Base-by-base conservation (phyloP, 345 rosid genomes). In the Cardamine chenopodiifolia region DNA sequence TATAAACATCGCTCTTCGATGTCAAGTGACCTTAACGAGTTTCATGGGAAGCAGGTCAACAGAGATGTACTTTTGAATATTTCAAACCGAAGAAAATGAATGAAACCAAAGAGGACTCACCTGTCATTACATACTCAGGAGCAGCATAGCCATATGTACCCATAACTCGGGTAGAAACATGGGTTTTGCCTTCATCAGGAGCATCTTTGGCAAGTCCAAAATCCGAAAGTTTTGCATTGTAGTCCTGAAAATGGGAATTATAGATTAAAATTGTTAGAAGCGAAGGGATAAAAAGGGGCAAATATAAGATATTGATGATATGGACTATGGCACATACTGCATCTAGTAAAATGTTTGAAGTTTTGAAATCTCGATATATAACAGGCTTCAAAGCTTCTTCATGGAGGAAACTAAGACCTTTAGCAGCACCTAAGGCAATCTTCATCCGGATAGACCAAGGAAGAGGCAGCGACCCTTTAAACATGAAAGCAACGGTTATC, bases 181-280 rank as follows among this genome's bases (percentile, higher is more conserved):
- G 99, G 18, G 99, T 94, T 81, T 94, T 90, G 54, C 91, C 98
- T 66, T 94, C 99, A 77, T 94, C 97, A 19, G 99, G 99, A 78
- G 92, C 99, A 77, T 94, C 97, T 82, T 94, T 94, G 14, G 99
- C 99, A 72, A 94, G 97, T 80, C 99, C 99, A 63, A 94, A 94
- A 73, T 94, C 99, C 5, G 97, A 94, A 45, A 92, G 92, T 83
- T 94, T 94, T 29, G 99, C 92, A 75, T 94, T 92, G 52, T 94
- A 94, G 45, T 94, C 99, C 99, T 94, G 79, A 59, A 70, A 82
- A 2, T 70, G 34, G 23, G 8, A 29, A 49, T 22, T 17, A 49
- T 7, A 5, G 47, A 11, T 15, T 54, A 1, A 25, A 45, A 11
- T 5, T 23, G 55, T 66, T 65, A 18, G 42, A 61, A 61, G 44